These are phyloP conservation scores for Nepenthes gracilis DNA, from an alignment of 148 eudicot species.

Conservation along the genomic window DNA sequence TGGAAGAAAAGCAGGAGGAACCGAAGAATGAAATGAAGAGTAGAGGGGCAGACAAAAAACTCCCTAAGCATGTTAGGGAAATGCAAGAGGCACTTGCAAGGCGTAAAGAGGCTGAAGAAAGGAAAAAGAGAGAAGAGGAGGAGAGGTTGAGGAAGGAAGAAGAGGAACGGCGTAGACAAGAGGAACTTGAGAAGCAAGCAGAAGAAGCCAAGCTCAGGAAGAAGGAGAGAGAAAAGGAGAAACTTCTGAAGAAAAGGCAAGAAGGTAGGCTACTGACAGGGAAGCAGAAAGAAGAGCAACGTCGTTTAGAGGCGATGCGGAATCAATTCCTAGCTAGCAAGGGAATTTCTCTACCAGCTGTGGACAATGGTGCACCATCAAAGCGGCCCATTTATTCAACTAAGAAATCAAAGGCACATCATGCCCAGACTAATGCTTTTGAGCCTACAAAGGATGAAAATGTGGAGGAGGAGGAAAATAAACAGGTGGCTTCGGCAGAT, in stretches of 20 bases:
- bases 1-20: constrained; percentile 41
- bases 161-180: constrained; percentile 63
- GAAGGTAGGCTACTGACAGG: constrained; percentile 67
- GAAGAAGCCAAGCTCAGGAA: constrained; percentile 70
- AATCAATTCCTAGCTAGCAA: constrained; percentile 53
- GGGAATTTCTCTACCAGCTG: constrained; percentile 32
- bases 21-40: constrained; percentile 35
- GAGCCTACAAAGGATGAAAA: constrained; percentile 27
- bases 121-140: constrained; percentile 69
- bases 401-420: constrained; percentile 53
- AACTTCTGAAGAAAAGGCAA: constrained; percentile 53
- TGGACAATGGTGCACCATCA: constrained; percentile 37
- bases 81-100: constrained; percentile 87
- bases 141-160: constrained; percentile 76
- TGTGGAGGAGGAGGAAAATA: constrained; percentile 27
- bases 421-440: constrained; percentile 36
- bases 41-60: constrained; percentile 59
- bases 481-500: constrained; percentile 28
- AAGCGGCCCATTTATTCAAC: constrained; percentile 67
- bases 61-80: constrained; percentile 76
- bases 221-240: constrained; percentile 86
- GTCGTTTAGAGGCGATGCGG: constrained; percentile 71
- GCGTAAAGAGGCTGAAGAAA: constrained; percentile 68
- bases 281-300: constrained; percentile 89
- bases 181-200: constrained; percentile 62